Evolutionary conservation across 139 green algal species (phyloP), one percentile per base, ranked within the genome.

Genomic region (Tetradesmus obliquus): DNA sequence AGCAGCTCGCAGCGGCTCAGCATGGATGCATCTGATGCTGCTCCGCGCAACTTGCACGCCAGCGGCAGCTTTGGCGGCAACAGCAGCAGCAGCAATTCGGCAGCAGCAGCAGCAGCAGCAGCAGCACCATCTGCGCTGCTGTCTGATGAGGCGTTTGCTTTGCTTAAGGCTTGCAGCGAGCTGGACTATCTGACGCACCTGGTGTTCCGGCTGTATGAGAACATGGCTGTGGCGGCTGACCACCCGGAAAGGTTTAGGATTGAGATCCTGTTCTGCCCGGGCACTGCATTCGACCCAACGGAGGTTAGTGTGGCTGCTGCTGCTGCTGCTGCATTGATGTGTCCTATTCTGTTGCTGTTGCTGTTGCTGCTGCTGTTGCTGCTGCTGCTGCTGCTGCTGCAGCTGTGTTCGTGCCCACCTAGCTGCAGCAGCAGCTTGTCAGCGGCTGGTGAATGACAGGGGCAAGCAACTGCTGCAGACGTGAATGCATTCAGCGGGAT

Each of bases 121-220:
- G 66, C 19, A 54, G 20, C 72, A 32, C 55, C 76, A 0, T 53
- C n/a, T 2, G 20, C 53, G 19, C 55, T 91, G 79, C 62, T 91
- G 7, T 57, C 80, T 94, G 88, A 91, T 19, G 82, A 95, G 19
- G 95, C 88, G 0, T 91, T 95, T 55, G 55, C 80, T 0, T 58
- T 94, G 79, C 91, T 99, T 90, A 92, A 95, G 2, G 87, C 93
- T 5, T 96, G 93, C 17, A 93, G 93, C 1, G 97, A 99, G 94
- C 94, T 99, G 66, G 98, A 99, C 94, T 99, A 99, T 94, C 94
- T 99, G 69, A 99, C 98, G 1, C 97, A 99, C 88, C 95, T 99
- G 66, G 98, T 99, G 66, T 95, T 99, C 81, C 95, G 97, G 87
- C 55, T 91, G 76, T 91, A 91, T 82, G 88, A 91, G 55, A 91